Base-by-base conservation (phyloP, 352 stramenopile species). In the Pythium folliculosum region DNA sequence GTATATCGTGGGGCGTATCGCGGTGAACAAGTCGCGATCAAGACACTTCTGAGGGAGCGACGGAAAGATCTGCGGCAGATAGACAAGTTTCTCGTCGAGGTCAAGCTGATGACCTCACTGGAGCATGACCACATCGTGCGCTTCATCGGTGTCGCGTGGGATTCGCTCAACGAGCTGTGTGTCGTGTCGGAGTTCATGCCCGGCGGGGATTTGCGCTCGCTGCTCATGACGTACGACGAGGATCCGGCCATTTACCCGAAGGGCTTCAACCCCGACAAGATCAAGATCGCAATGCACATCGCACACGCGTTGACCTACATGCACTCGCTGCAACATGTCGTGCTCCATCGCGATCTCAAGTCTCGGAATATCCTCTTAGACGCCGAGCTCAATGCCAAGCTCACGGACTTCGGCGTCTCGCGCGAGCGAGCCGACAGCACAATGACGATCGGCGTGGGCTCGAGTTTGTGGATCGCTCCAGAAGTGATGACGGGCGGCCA, bases 101-200 rank as follows among this genome's bases (percentile, higher is more conserved):
- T 81, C 22, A 82, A 86, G 65, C 59, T 89, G 30, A 80, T 89
- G 71, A 71, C 80, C 2, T 72, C 72, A 27, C 59, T 92, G 22
- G 77, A 86, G 22, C 84, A 92, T 55, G 77, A 78, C 43, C 80
- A 77, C 38, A 85, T 92, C 45, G 80, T 92, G 3, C 66, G 52
- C 17, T 90, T 92, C 40, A 70, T 90, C n/a, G 84, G 81, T 5
- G 81, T 90, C 21, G 81, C 80, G 19, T 92, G 83, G 80, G 74
- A 75, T 22, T 71, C 69, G 37, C 59, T 75, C 14, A 63, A 53
- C 13, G 64, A 72, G 12, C 48, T 76, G 3, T 67, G 65, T 22
- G 54, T 70, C 0, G 62, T 79, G 12, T 60, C 67, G 2, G 73
- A 79, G 27, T 79, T 73, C 49, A 71, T 79, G 62, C 49, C 13